These are phyloP conservation scores for Xylona heveae DNA, from an alignment of 495 filamentous ascomycete genomes.

Conservation along the genomic window DNA sequence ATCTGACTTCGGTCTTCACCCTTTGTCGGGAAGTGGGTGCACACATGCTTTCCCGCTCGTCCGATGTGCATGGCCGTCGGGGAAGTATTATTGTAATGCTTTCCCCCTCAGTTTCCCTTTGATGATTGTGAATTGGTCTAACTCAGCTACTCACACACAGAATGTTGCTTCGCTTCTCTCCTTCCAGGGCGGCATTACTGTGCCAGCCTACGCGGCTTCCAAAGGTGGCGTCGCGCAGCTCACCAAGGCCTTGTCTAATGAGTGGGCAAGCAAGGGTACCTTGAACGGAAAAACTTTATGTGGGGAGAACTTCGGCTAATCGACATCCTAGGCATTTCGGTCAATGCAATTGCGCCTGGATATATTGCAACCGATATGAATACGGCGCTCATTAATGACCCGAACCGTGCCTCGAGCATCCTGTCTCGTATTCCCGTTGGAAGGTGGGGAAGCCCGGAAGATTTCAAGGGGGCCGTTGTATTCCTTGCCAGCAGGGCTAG, in stretches of 20 bases:
- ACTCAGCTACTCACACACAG: too few species aligned
- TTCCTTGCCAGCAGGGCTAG: constrained; percentile 59
- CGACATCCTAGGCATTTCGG: too few species aligned
- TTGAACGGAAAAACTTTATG: too few species aligned
- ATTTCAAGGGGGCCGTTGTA: constrained; percentile 71
- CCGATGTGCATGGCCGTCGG: constrained; percentile 30
- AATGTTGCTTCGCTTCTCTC: constrained; percentile 70
- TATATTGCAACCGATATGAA: constrained; percentile 94
- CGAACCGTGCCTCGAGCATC: constrained; percentile 46
- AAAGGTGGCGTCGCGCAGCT: constrained; percentile 76
- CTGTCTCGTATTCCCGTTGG: constrained; percentile 67
- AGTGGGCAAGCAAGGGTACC: constrained; percentile 62
- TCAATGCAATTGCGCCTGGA: constrained; percentile 28
- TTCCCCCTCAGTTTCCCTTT: too few species aligned
- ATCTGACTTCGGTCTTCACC: constrained; percentile 64
- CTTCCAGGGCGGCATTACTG: constrained; percentile 81
- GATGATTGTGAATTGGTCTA: too few species aligned
- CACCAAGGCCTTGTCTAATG: constrained; percentile 73
- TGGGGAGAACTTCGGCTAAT: too few species aligned
- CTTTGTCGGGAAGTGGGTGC: constrained; percentile 67
- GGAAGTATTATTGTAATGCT: constrained; percentile 71
- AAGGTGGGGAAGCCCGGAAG: constrained; percentile 69
- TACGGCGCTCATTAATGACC: constrained; percentile 52
- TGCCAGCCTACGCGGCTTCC: constrained; percentile 76
- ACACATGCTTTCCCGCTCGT: constrained; percentile 48